Percentiles rank a stretch among this genome's conserved stretches.
phyloP scores from a whole-genome alignment of 202 grass and related monocot genomes.

The Tripidium arundinaceum region DNA sequence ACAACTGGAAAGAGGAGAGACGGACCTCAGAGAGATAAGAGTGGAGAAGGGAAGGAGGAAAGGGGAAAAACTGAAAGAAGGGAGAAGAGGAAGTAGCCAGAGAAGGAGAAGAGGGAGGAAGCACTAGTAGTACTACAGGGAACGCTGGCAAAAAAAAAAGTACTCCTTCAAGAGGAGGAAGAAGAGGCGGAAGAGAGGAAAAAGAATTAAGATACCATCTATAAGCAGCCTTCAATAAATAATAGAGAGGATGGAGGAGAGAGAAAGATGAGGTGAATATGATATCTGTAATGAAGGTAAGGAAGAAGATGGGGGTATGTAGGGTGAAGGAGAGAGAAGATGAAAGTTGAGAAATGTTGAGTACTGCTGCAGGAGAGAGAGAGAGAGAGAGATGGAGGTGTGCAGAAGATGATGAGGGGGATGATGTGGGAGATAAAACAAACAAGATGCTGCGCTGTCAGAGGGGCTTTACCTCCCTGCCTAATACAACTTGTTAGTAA shows the following conservation, averaged over 20 bases:
- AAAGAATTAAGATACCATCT: constrained; percentile 67
- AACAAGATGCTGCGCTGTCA: constrained; percentile 90
- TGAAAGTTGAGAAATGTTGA: constrained; percentile 48
- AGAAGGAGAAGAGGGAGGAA: background rate
- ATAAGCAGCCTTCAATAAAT: constrained; percentile 57
- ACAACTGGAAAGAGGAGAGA: constrained; percentile 59
- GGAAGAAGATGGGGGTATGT: constrained; percentile 14
- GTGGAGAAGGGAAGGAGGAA: constrained; percentile 27
- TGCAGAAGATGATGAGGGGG: constrained; percentile 59
- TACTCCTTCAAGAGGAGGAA: constrained; percentile 12
- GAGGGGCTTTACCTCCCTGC: constrained; percentile 44
- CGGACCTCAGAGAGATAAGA: background rate
- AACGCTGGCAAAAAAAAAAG: constrained; percentile 49
- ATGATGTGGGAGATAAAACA: constrained; percentile 77
- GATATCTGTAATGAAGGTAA: background rate
- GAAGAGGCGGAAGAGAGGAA: constrained; percentile 3
- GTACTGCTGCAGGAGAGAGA: constrained; percentile 3
- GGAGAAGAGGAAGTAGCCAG: background rate
- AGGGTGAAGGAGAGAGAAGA: constrained; percentile 32
- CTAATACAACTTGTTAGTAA: constrained; percentile 58
- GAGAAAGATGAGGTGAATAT: background rate
- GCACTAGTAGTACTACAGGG: constrained; percentile 34
- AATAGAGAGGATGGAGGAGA: constrained; percentile 32
- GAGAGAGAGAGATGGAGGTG: constrained; percentile 2
- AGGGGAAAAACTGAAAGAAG: constrained; percentile 22